Evolutionary conservation across 2,329 filamentous ascomycete genomes (phyloP).

Genomic region (Cercospora canescens): DNA sequence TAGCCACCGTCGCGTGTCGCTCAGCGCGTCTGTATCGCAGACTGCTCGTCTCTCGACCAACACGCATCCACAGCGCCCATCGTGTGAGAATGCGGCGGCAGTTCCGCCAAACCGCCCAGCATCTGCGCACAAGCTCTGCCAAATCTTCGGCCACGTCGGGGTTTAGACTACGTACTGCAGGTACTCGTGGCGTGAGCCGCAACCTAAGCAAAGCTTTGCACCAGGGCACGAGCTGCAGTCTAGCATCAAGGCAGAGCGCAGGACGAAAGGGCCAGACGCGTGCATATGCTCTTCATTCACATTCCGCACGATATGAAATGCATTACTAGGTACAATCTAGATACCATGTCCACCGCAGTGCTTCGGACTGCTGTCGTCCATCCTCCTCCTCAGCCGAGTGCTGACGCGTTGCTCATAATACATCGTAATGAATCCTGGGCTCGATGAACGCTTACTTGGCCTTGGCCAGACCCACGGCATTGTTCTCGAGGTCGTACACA

Average conservation of each 20-base stretch:
- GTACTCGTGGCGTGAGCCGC: constrained; percentile 12
- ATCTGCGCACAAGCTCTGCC: background rate
- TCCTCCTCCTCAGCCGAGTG: constrained; percentile 13
- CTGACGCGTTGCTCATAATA: constrained; percentile 9
- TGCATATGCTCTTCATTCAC: constrained; percentile 6
- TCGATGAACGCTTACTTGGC: constrained; percentile 59
- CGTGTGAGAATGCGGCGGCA: too few species aligned
- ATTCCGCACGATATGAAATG: constrained; percentile 19
- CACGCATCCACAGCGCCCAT: too few species aligned
- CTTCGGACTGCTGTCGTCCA: background rate
- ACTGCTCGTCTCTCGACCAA: background rate
- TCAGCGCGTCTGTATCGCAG: background rate
- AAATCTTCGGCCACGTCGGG: background rate
- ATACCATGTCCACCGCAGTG: constrained; percentile 1
- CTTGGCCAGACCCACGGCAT: constrained; percentile 84
- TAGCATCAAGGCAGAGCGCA: background rate
- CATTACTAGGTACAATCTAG: constrained; percentile 17
- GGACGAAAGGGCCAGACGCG: background rate
- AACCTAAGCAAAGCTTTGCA: background rate
- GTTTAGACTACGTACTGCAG: constrained; percentile 1
- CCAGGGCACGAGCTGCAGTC: background rate
- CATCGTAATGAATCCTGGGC: background rate
- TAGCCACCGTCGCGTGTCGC: background rate
- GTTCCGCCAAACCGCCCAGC: too few species aligned
- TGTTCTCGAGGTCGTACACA: constrained; percentile 90